phyloP scores from a whole-genome alignment of 2,329 filamentous ascomycete genomes.

The Colletotrichum sp. region DNA sequence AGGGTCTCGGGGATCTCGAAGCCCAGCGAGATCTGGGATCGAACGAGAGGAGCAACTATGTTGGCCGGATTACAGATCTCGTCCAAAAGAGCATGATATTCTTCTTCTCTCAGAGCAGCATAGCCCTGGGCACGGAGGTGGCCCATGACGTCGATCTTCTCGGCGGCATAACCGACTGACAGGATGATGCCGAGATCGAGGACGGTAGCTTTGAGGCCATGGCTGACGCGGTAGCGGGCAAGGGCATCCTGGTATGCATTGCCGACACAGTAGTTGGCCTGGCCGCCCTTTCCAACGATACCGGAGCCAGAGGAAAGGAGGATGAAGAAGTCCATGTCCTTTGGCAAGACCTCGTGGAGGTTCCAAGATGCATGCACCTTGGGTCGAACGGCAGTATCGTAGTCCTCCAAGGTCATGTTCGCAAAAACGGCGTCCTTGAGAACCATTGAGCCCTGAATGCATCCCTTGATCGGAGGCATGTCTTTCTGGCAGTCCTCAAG shows the following conservation, averaged over 20 bases:
- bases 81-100: background rate
- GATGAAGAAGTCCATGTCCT: conserved; percentile 39
- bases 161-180: conserved; percentile 40
- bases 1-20: background rate
- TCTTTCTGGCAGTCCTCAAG: background rate
- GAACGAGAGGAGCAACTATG: background rate
- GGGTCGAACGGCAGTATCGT: conserved; percentile 29
- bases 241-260: conserved; percentile 48
- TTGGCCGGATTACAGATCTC: background rate
- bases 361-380: conserved; percentile 35
- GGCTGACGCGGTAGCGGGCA: conserved; percentile 40
- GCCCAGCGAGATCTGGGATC: background rate
- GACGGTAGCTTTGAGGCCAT: conserved; percentile 45
- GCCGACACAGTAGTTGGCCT: conserved; percentile 49
- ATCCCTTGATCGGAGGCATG: background rate
- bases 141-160: background rate
- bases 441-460: conserved; percentile 43
- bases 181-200: conserved; percentile 59
- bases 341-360: conserved; percentile 31
- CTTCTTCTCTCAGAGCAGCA: background rate
- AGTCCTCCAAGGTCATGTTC: conserved; percentile 39
- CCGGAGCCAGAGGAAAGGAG: conserved; percentile 32
- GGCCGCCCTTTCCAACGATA: conserved; percentile 31
- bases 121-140: background rate
- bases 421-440: conserved; percentile 33